A percentile compares a stretch with the other conserved stretches of the same genome.
phyloP scores from a whole-genome alignment of 371 early-diverging fungal genomes.

The Apophysomyces variabilis region DNA sequence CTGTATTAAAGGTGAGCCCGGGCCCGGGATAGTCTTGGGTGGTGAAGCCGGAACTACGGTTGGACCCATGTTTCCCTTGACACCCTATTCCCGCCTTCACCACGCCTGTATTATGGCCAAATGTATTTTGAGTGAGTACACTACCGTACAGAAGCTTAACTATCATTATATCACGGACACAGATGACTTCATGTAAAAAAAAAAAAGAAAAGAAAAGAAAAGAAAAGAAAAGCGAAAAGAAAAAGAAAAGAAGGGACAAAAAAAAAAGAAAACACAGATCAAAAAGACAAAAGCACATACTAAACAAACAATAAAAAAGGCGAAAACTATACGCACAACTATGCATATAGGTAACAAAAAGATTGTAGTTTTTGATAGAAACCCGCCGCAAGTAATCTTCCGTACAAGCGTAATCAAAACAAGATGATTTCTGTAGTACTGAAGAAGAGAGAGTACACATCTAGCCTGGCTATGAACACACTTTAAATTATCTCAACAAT shows the following conservation, averaged over 20 bases:
- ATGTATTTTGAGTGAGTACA: constrained; percentile 33
- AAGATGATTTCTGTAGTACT: no score
- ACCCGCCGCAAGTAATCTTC: no score
- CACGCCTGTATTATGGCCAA: constrained; percentile 52
- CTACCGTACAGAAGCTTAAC: constrained; percentile 22
- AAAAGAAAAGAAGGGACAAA: neutral
- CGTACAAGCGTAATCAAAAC: no score
- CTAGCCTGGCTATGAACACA: no score
- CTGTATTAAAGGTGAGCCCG: constrained; percentile 32
- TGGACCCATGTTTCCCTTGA: constrained; percentile 40
- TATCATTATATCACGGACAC: constrained; percentile 29
- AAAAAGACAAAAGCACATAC: neutral
- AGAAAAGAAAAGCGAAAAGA: neutral
- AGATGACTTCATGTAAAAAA: constrained; percentile 37
- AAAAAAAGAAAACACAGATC: neutral
- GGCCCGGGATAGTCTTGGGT: constrained; percentile 40
- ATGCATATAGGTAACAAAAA: no score
- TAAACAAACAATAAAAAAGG: neutral
- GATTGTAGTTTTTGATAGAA: no score
- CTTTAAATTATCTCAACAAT: no score
- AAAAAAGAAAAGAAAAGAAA: neutral
- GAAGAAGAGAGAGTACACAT: no score
- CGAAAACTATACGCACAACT: no score
- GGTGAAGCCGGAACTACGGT: constrained; percentile 43
- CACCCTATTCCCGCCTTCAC: constrained; percentile 32